Evolutionary conservation across 2,329 filamentous ascomycete species (phyloP).

Genomic region (Xylogone sp.): DNA sequence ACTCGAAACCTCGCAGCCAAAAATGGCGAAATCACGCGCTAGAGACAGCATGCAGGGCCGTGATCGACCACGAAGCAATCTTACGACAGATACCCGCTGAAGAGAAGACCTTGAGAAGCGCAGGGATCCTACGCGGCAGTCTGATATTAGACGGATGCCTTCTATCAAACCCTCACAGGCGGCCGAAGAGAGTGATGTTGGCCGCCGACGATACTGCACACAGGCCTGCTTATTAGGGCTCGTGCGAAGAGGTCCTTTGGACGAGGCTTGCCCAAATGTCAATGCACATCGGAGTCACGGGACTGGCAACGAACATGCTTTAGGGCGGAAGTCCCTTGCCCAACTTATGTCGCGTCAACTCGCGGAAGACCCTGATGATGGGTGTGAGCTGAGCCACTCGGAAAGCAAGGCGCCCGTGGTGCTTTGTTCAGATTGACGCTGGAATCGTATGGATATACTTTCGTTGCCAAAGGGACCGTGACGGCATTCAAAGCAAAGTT

Average conservation of each 20-base stretch:
- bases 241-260: slow-evolving; percentile 11
- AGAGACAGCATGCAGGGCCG: slow-evolving; percentile 8
- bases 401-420: slow-evolving; percentile 30
- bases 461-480: slow-evolving; percentile 38
- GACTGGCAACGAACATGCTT: slow-evolving; percentile 9
- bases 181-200: slow-evolving; percentile 13
- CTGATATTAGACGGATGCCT: too few species aligned
- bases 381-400: slow-evolving; percentile 16
- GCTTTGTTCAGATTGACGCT: slow-evolving; percentile 39
- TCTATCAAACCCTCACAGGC: too few species aligned
- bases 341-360: slow-evolving; percentile 12
- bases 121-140: too few species aligned
- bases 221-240: slow-evolving; percentile 16
- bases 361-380: slow-evolving; percentile 11
- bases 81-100: slow-evolving; percentile 6
- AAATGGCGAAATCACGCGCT: slow-evolving; percentile 14
- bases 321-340: slow-evolving; percentile 10
- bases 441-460: slow-evolving; percentile 37
- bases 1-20: slow-evolving; percentile 12
- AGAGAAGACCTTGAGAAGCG: slow-evolving; percentile 8
- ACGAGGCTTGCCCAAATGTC: slow-evolving; percentile 16
- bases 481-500: slow-evolving; percentile 29
- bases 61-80: slow-evolving; percentile 9
- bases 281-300: slow-evolving; percentile 9
- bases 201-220: slow-evolving; percentile 12